Conservation (phyloP, 805 yeast species). For the Kodamaea laetipori region DNA sequence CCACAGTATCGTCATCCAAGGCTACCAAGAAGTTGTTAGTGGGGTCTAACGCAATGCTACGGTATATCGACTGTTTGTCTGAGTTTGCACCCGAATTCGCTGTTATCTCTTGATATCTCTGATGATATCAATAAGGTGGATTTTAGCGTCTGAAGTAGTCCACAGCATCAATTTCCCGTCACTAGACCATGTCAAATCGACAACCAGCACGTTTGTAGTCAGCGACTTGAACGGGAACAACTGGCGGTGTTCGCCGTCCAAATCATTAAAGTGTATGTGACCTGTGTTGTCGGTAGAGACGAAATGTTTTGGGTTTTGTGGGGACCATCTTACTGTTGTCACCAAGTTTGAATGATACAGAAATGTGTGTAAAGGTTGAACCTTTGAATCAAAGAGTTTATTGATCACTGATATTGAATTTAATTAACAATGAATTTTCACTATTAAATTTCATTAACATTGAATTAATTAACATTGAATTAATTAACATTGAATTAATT, state of each 20-base stretch:
- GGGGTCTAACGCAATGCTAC: constrained; percentile 49
- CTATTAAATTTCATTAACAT: no score
- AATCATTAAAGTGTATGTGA: constrained; percentile 37
- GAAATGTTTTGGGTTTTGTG: constrained; percentile 30
- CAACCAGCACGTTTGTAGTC: constrained; percentile 17
- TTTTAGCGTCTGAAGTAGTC: constrained; percentile 40
- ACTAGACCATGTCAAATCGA: constrained; percentile 52
- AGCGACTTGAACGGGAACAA: constrained; percentile 18
- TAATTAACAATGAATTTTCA: no score
- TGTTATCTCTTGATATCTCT: constrained; percentile 37
- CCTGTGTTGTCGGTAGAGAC: constrained; percentile 51
- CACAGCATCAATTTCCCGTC: constrained; percentile 55
- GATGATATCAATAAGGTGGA: constrained; percentile 32
- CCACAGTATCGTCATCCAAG: constrained; percentile 52
- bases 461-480: no score
- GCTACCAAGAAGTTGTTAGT: constrained; percentile 44
- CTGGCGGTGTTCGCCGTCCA: constrained; percentile 6
- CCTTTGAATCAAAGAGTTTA: no score
- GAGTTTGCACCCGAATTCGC: constrained; percentile 16
- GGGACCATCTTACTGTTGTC: constrained; percentile 32
- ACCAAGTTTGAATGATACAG: constrained; percentile 23
- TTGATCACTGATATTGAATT: no score
- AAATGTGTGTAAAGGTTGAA: constrained; percentile 21
- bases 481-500: no score
- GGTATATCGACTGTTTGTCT: constrained; percentile 29